phyloP scores from a whole-genome alignment of 2,329 filamentous ascomycete species.

The Diaporthe vexans region DNA sequence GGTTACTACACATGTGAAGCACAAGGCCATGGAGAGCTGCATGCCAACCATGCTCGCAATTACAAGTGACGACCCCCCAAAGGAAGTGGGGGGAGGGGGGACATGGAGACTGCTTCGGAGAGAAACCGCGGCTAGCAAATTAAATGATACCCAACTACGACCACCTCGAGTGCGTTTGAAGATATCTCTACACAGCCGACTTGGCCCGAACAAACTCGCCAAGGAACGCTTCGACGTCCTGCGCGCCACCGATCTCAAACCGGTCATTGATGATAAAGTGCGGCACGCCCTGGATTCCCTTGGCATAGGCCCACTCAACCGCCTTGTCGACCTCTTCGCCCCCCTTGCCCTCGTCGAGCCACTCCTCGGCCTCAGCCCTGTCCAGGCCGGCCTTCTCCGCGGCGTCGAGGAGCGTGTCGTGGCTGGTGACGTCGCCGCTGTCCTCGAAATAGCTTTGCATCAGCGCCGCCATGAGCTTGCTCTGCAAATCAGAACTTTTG shows the following conservation, averaged over 20 bases:
- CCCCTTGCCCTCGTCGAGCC: constrained; percentile 68
- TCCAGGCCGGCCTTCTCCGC: constrained; percentile 69
- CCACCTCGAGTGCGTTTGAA: background rate
- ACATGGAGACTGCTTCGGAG: constrained; percentile 20
- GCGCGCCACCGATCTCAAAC: constrained; percentile 78
- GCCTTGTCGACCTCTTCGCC: constrained; percentile 70
- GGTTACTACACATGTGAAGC: constrained; percentile 65
- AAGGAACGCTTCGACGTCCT: constrained; percentile 77
- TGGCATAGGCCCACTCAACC: constrained; percentile 64
- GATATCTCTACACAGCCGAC: constrained; percentile 45
- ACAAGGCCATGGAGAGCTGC: background rate
- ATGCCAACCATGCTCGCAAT: background rate
- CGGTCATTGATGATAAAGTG: constrained; percentile 80
- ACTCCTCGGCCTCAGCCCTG: constrained; percentile 63
- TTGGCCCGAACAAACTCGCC: constrained; percentile 71
- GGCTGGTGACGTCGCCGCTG: constrained; percentile 73
- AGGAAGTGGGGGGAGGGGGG: background rate
- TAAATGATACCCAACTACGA: constrained; percentile 39
- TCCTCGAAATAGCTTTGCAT: constrained; percentile 78
- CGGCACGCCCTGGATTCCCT: constrained; percentile 76
- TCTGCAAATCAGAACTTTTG: constrained; percentile 62
- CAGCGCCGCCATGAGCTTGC: constrained; percentile 71
- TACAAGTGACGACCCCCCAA: background rate
- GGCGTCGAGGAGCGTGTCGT: constrained; percentile 64
- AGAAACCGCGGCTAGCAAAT: constrained; percentile 9